Evolutionary conservation across 106 monocot genomes (phyloP).

Genomic region (Acorus calamus): DNA sequence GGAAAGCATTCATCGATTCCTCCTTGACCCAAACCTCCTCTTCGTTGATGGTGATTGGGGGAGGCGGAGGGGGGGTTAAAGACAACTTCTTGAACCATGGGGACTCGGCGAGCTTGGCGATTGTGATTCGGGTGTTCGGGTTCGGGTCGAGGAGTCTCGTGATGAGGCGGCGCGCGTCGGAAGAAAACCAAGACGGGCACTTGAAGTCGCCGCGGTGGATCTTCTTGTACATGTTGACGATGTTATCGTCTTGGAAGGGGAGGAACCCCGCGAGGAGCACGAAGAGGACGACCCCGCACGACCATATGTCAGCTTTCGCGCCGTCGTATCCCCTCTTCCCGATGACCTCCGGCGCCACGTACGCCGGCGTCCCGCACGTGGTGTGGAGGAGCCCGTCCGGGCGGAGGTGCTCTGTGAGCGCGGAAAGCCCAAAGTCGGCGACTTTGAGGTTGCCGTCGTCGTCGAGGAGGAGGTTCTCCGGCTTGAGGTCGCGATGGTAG

Average conservation of each 20-base stretch:
- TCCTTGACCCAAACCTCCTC: conserved; percentile 11
- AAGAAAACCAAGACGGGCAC: conserved; percentile 55
- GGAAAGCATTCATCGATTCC: conserved; percentile 56
- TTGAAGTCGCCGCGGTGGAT: conserved; percentile 48
- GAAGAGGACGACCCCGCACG: conserved; percentile 32
- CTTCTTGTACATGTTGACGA: conserved; percentile 49
- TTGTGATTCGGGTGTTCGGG: conserved; percentile 33
- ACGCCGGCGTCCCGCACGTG: conserved; percentile 34
- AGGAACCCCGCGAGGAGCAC: conserved; percentile 32
- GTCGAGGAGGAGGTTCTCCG: conserved; percentile 8
- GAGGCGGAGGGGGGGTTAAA: not conserved
- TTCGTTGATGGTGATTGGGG: not conserved
- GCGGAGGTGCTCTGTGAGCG: conserved; percentile 23
- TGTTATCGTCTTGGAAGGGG: conserved; percentile 38
- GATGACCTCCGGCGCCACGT: conserved; percentile 40
- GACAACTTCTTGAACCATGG: conserved; percentile 29
- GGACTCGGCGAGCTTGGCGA: conserved; percentile 23
- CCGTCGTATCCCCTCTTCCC: conserved; percentile 29
- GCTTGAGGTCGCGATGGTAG: not conserved
- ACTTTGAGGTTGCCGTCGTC: not conserved
- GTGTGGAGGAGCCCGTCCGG: conserved; percentile 37
- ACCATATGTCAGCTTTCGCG: conserved; percentile 25
- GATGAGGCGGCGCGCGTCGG: conserved; percentile 39
- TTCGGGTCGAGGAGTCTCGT: conserved; percentile 41
- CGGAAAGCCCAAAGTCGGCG: conserved; percentile 12